Percentiles rank a stretch among this genome's conserved stretches.
phyloP scores from a whole-genome alignment of 2,329 filamentous ascomycete genomes.

The Hypoxylon sp. region DNA sequence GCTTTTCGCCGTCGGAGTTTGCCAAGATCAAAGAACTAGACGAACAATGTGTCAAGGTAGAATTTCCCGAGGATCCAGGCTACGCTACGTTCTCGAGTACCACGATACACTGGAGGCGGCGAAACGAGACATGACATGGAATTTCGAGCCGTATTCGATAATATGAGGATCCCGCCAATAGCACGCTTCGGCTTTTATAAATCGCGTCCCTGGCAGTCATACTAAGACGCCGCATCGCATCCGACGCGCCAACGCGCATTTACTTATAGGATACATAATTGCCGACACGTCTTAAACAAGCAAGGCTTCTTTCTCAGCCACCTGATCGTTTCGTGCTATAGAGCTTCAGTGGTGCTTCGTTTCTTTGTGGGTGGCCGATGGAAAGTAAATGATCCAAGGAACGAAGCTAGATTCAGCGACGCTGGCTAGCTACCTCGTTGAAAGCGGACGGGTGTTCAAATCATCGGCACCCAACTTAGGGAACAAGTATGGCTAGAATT shows the following conservation, averaged over 20 bases:
- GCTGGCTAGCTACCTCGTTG: no score
- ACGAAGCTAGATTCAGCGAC: neutral
- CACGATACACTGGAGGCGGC: conserved; percentile 54
- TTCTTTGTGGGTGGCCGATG: neutral
- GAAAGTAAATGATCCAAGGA: neutral
- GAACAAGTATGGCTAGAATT: neutral
- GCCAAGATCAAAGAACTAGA: conserved; percentile 52
- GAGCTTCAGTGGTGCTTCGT: neutral
- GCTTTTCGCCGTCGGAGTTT: conserved; percentile 44
- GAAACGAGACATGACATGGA: neutral
- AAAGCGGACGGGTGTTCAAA: neutral
- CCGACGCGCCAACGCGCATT: no score
- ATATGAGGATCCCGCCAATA: no score
- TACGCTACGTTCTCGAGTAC: conserved; percentile 57
- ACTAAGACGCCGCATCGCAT: neutral
- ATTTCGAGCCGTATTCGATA: no score
- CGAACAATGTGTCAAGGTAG: conserved; percentile 46
- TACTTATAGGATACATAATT: no score
- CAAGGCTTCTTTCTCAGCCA: neutral
- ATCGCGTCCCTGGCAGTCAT: neutral
- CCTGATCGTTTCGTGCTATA: neutral
- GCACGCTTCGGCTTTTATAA: neutral
- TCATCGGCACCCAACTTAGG: neutral
- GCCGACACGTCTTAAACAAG: neutral
- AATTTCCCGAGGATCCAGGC: conserved; percentile 55